Percentiles rank a stretch among this genome's conserved stretches.
phyloP scores from a whole-genome alignment of 192 early-diverging fungal species.

The Cladochytrium replicatum region DNA sequence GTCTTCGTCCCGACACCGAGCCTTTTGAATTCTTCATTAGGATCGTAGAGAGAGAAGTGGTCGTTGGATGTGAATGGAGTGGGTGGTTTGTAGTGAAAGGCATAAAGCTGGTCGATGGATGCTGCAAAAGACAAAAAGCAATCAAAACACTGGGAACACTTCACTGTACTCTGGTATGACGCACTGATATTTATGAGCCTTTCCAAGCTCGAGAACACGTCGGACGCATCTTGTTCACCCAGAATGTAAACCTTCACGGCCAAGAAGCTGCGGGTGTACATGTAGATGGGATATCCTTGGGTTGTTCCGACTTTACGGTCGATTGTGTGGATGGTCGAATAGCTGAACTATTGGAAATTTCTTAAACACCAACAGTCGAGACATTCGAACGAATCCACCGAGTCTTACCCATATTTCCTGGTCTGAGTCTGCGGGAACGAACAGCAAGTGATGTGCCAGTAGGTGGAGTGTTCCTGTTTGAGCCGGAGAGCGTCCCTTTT shows the following conservation, averaged over 20 bases:
- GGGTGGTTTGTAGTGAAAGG: conserved; percentile 55
- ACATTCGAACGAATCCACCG: no score
- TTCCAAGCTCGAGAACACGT: conserved; percentile 71
- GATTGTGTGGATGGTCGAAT: conserved; percentile 75
- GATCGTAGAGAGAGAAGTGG: conserved; percentile 66
- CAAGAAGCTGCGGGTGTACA: conserved; percentile 77
- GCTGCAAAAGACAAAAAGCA: conserved; percentile 8
- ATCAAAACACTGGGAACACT: no score
- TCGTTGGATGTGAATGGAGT: conserved; percentile 22
- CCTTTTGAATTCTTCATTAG: conserved; percentile 64
- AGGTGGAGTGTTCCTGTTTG: conserved; percentile 53
- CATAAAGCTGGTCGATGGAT: conserved; percentile 65
- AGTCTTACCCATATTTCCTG: conserved; percentile 58
- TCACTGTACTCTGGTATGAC: conserved; percentile 7
- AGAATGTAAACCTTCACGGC: conserved; percentile 59
- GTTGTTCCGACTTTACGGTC: conserved; percentile 41
- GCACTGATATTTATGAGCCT: conserved; percentile 68
- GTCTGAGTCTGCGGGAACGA: conserved; percentile 28
- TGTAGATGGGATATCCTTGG: conserved; percentile 39
- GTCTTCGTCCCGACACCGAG: conserved; percentile 65
- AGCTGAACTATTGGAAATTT: conserved; percentile 49
- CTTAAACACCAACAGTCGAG: neutral
- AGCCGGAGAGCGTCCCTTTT: conserved; percentile 1
- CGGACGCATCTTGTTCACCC: conserved; percentile 56
- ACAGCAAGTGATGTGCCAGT: conserved; percentile 69